Conservation (phyloP, 83 land plant genomes). For the Thuja plicata region DNA sequence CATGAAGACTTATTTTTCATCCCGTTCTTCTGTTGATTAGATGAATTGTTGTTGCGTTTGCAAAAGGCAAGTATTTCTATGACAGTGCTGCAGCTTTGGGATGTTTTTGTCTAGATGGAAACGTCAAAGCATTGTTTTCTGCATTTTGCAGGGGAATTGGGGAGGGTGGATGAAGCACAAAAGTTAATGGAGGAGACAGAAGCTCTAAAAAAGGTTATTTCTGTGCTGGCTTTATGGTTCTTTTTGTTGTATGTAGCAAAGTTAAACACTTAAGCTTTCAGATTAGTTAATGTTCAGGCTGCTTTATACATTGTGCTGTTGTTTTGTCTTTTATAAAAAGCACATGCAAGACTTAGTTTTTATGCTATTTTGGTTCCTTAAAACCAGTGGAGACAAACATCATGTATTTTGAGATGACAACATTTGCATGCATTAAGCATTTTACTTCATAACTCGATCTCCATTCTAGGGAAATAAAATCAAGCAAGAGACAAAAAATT, state of each 20-base stretch:
- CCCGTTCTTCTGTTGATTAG: not conserved
- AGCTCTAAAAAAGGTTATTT: slow-evolving; percentile 39
- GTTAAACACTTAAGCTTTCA: not conserved
- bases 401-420: not conserved
- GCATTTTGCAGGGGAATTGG: slow-evolving; percentile 34
- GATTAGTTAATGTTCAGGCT: not conserved
- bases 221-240: not conserved
- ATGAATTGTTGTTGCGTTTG: not conserved
- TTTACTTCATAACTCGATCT: not conserved
- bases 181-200: slow-evolving; percentile 56
- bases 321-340: not conserved
- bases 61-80: not conserved
- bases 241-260: not conserved
- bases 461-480: not conserved
- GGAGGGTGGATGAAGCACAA: slow-evolving; percentile 61
- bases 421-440: not conserved
- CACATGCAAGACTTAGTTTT: not conserved
- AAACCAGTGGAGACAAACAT: not conserved
- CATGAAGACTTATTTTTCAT: not conserved
- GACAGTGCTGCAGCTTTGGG: not conserved
- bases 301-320: not conserved
- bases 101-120: not conserved
- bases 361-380: not conserved
- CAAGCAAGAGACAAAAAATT: not conserved
- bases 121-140: not conserved